phyloP scores from a whole-genome alignment of 345 rosid species.

The Syzygium aromaticum region DNA sequence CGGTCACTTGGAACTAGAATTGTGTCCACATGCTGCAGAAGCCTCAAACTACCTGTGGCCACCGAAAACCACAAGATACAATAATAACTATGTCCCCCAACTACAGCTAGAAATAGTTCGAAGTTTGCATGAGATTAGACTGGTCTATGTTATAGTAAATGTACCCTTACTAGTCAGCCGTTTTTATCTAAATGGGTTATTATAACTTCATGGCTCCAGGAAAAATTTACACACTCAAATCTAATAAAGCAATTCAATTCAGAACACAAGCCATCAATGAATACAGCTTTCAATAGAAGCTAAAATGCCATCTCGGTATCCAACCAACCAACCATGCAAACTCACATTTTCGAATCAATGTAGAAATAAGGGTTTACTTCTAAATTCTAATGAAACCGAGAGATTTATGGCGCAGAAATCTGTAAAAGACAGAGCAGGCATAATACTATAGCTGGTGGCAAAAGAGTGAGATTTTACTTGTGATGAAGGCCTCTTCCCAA shows the following conservation, averaged over 20 bases:
- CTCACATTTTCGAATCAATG: neutral
- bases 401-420: neutral
- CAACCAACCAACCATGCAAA: neutral
- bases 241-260: neutral
- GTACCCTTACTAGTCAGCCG: neutral
- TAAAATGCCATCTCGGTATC: neutral
- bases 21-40: conserved; percentile 61
- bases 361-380: neutral
- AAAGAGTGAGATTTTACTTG: conserved; percentile 29
- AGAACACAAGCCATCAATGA: neutral
- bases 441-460: neutral
- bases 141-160: neutral
- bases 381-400: neutral
- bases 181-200: neutral
- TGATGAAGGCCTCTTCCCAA: conserved; percentile 76
- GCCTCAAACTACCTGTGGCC: conserved; percentile 55
- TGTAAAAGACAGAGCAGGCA: neutral
- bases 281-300: neutral
- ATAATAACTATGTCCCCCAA: neutral
- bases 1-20: conserved; percentile 44
- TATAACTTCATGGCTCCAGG: neutral
- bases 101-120: neutral
- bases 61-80: neutral
- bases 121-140: neutral
- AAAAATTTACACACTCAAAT: neutral